Base-by-base conservation (phyloP, 768 basidiomycete species). In the Agaricus sinodeliciosus region DNA sequence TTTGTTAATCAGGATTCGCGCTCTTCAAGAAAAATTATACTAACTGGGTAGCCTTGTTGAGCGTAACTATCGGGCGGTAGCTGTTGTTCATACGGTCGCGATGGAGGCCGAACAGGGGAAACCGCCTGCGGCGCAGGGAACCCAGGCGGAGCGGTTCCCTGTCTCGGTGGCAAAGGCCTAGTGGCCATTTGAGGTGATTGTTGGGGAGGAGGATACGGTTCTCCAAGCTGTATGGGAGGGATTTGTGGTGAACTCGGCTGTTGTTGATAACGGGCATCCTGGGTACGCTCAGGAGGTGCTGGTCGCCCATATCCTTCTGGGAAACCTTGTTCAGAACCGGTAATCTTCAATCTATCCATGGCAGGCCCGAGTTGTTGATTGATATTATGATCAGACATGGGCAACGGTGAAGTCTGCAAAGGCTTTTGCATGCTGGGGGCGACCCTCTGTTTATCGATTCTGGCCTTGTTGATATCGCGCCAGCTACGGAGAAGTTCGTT, bases 401-500 rank as follows among this genome's bases (percentile, higher is more conserved):
- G 43, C 34, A 18, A 36, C 9, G 52, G 52, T 8, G 46, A 45
- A 9, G 44, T 52, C 36, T 52, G 51, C 4, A 45, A n/a, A 16
- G 44, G 52, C 45, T 42, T 54, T 45, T 54, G 52, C 27, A 43
- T 43, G 25, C 13, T 35, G 4, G 39, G 28, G 13, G 28, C 39
- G 11, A 26, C 52, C n/a, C 46, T 47, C 31, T 54, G 52, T 28
- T 47, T 54, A 27, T 54, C 52, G 45, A 47, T 48, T 48, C 46
- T 54, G 22, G 86, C 81, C 60, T 77, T 79, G 67, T 97, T 94
- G 72, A 96, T 96, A 63, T 91, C 89, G 49, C 88, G 85, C 80
- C 90, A 85, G 67, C 94, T 87, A 47, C 86, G 82, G 47, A 99
- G 79, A 16, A 99, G 77, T 62, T 87, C 84, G 67, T 97, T 97